Evolutionary conservation across 2,329 filamentous ascomycete species (phyloP).

Genomic region (Rasamsonia emersonii): DNA sequence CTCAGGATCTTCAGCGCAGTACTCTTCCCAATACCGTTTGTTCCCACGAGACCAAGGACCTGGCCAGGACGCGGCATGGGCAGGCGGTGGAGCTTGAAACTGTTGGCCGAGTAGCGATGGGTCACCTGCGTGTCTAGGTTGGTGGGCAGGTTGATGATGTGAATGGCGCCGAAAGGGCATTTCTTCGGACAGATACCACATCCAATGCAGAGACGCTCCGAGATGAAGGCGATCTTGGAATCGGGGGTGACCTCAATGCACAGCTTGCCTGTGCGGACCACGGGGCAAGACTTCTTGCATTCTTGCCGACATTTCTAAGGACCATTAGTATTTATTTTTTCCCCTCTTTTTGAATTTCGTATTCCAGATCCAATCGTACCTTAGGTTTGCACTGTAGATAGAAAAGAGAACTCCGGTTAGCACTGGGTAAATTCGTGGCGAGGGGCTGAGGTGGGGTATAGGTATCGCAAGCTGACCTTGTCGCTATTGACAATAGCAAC

Average conservation of each 20-base stretch:
- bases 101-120: slow-evolving; percentile 97
- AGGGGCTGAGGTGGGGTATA: too few species aligned
- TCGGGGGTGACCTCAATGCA: slow-evolving; percentile 87
- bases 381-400: slow-evolving; percentile 71
- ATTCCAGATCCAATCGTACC: too few species aligned
- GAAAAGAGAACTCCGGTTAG: slow-evolving; percentile 31
- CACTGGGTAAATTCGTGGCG: slow-evolving; percentile 28
- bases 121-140: slow-evolving; percentile 98
- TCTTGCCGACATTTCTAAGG: slow-evolving; percentile 95
- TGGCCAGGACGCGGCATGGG: slow-evolving; percentile 94
- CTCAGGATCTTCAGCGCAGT: slow-evolving; percentile 98
- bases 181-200: slow-evolving; percentile 99
- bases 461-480: slow-evolving; percentile 61
- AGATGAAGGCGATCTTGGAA: slow-evolving; percentile 96
- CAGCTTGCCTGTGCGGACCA: slow-evolving; percentile 93
- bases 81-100: slow-evolving; percentile 96
- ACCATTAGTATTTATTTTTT: slow-evolving; percentile 19
- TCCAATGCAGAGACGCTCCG: slow-evolving; percentile 89
- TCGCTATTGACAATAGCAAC: slow-evolving; percentile 98
- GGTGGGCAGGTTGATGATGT: slow-evolving; percentile 99
- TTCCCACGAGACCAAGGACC: slow-evolving; percentile 91
- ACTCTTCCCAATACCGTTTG: slow-evolving; percentile 99
- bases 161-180: slow-evolving; percentile 96
- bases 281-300: slow-evolving; percentile 97
- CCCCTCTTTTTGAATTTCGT: too few species aligned